Evolutionary conservation across 2,329 filamentous ascomycete species (phyloP).

Genomic region (Hymenoscyphus linearis): DNA sequence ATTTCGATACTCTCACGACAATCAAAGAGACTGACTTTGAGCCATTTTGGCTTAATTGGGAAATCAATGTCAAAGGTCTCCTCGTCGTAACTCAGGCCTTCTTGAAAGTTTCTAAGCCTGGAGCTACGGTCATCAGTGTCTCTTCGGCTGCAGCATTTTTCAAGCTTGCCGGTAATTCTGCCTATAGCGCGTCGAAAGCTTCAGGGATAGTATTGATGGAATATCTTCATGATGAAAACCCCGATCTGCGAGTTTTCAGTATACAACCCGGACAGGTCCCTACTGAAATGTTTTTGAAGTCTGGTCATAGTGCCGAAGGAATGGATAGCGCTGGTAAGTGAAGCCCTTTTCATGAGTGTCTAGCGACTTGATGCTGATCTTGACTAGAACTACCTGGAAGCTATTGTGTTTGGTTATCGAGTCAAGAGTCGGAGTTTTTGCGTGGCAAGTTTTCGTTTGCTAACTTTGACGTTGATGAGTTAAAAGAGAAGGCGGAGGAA

Average conservation of each 20-base stretch:
- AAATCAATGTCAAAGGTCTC: constrained; percentile 33
- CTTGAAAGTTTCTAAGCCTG: constrained; percentile 29
- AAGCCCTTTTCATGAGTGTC: neutral
- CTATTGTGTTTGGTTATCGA: constrained; percentile 25
- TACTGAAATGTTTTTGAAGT: neutral
- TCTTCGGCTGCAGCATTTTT: constrained; percentile 30
- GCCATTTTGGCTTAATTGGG: constrained; percentile 34
- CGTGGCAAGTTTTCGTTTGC: constrained; percentile 42
- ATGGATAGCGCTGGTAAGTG: neutral
- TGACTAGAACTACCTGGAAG: constrained; percentile 3
- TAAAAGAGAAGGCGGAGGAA: constrained; percentile 34
- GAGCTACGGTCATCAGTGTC: constrained; percentile 35
- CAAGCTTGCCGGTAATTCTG: neutral
- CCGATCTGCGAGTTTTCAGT: constrained; percentile 30
- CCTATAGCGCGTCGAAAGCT: constrained; percentile 25
- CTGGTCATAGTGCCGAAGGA: neutral
- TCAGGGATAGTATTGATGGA: constrained; percentile 32
- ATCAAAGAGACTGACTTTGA: constrained; percentile 27
- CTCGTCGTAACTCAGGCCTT: constrained; percentile 34
- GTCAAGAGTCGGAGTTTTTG: constrained; percentile 41
- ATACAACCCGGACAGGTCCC: constrained; percentile 32
- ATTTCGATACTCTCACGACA: constrained; percentile 29
- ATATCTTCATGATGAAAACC: constrained; percentile 26
- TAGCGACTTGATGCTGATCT: neutral
- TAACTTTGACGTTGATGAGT: constrained; percentile 47